phyloP scores from a whole-genome alignment of 2,329 filamentous ascomycete species.

The Macroventuria anomochaeta region DNA sequence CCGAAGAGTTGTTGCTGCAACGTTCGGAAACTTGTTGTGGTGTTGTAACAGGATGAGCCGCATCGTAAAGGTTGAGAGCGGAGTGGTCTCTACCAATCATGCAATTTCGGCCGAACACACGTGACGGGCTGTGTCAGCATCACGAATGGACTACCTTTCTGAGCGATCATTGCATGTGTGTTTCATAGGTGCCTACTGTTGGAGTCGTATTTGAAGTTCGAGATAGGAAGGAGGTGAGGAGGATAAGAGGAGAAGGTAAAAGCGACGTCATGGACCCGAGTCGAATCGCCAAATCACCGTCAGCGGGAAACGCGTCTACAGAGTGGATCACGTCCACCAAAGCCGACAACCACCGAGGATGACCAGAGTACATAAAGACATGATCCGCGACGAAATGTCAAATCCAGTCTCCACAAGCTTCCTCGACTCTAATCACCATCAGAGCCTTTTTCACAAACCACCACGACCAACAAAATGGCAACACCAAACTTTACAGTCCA shows the following conservation, averaged over 20 bases:
- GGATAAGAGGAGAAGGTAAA: neutral
- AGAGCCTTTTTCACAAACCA: neutral
- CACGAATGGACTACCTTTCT: neutral
- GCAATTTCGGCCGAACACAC: constrained; percentile 7
- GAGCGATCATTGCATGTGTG: neutral
- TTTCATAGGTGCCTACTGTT: constrained; percentile 3
- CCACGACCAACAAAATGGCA: constrained; percentile 18
- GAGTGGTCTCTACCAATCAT: constrained; percentile 2
- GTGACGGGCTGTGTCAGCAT: constrained; percentile 12
- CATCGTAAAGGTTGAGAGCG: neutral
- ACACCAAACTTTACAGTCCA: constrained; percentile 43
- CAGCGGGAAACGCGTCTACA: neutral
- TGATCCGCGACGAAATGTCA: neutral
- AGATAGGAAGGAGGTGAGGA: neutral
- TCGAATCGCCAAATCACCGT: constrained; percentile 5
- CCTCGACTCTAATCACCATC: neutral
- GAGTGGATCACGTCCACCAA: constrained; percentile 5
- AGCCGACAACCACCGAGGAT: constrained; percentile 10
- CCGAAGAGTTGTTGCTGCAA: neutral
- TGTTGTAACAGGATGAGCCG: neutral
- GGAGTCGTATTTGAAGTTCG: neutral
- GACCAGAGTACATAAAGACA: constrained; percentile 1
- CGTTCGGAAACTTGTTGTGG: neutral
- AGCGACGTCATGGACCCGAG: neutral
- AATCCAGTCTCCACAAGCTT: neutral